phyloP scores from a whole-genome alignment of 2,329 filamentous ascomycete species.

The Verticillium albo-atrum region DNA sequence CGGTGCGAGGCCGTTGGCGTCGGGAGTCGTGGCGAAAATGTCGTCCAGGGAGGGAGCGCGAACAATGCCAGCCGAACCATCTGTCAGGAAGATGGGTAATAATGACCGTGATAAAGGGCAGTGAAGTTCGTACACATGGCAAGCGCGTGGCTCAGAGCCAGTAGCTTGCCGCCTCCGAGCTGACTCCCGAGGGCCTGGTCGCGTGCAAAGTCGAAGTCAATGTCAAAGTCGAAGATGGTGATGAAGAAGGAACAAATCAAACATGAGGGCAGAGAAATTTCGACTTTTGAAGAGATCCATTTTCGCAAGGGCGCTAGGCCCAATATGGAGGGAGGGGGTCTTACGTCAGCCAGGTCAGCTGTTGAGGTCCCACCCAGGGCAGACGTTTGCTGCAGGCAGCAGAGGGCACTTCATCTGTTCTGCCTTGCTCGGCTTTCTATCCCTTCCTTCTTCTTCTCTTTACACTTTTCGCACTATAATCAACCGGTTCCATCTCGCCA shows the following conservation, averaged over 20 bases:
- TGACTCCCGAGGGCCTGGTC: no score
- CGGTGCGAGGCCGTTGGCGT: no score
- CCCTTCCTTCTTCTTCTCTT: conserved; percentile 22
- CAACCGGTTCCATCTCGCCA: conserved; percentile 48
- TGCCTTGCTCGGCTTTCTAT: conserved; percentile 3
- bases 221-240: not conserved
- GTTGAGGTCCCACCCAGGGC: not conserved
- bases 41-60: no score
- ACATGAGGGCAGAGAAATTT: not conserved
- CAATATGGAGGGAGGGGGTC: not conserved
- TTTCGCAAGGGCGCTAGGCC: not conserved
- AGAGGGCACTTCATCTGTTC: not conserved
- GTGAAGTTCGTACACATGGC: not conserved
- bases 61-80: not conserved
- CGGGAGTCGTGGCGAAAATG: no score
- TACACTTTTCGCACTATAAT: conserved; percentile 56
- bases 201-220: not conserved
- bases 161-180: not conserved
- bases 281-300: not conserved
- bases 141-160: not conserved
- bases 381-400: not conserved
- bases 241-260: not conserved
- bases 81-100: not conserved
- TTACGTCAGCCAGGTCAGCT: not conserved
- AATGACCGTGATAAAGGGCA: not conserved